A percentile compares a stretch with the other conserved stretches of the same genome.
Evolutionary conservation across 1,139 yeast species (phyloP).

Genomic region (Protomyces macrosporus): DNA sequence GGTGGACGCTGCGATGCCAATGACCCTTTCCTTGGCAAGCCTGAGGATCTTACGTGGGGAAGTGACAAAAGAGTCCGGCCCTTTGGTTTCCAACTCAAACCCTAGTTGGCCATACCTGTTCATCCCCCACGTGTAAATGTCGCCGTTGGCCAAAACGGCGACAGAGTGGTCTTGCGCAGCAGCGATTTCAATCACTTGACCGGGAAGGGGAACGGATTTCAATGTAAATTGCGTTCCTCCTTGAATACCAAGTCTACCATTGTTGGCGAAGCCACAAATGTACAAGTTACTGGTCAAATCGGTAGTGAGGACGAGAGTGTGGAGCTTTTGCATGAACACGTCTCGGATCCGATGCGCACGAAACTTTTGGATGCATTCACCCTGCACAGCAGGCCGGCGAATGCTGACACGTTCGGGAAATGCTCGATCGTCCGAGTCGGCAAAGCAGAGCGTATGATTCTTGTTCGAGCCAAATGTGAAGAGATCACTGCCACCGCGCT

Average conservation of each 20-base stretch:
- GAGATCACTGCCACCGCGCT: constrained; percentile 41
- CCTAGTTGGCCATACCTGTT: constrained; percentile 67
- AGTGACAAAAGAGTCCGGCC: constrained; percentile 36
- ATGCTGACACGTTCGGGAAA: constrained; percentile 38
- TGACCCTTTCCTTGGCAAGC: constrained; percentile 44
- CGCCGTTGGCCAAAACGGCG: constrained; percentile 49
- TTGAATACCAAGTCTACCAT: constrained; percentile 67
- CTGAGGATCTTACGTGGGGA: constrained; percentile 52
- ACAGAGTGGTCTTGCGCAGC: constrained; percentile 66
- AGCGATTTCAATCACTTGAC: constrained; percentile 45
- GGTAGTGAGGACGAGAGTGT: constrained; percentile 55
- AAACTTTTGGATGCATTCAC: constrained; percentile 21
- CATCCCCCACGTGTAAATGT: constrained; percentile 72
- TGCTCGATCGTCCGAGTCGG: constrained; percentile 57
- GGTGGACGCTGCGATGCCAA: constrained; percentile 63
- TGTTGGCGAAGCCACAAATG: constrained; percentile 62
- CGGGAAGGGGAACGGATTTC: constrained; percentile 35
- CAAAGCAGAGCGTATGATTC: constrained; percentile 62
- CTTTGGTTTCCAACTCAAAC: constrained; percentile 40
- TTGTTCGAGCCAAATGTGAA: constrained; percentile 63
- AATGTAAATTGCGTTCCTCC: constrained; percentile 40
- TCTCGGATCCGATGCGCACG: constrained; percentile 41
- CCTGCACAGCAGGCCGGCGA: neutral
- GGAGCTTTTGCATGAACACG: constrained; percentile 58
- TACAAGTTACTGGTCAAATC: constrained; percentile 47